Evolutionary conservation across 2,329 filamentous ascomycete genomes (phyloP).

Genomic region (Cladosporium sp.): DNA sequence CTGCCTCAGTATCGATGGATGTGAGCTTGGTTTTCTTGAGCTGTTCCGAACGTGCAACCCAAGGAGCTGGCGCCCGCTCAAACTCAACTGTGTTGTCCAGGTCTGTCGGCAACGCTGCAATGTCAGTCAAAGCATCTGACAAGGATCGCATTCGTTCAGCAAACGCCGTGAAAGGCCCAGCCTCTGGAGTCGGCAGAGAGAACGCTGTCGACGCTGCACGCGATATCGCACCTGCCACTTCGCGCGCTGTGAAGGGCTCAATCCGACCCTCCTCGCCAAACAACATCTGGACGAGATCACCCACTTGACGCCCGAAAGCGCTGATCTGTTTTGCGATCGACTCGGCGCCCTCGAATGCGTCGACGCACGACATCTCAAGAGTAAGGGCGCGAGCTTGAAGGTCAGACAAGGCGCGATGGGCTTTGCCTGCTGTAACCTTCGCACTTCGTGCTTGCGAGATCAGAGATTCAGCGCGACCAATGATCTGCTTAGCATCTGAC

Average conservation of each 20-base stretch:
- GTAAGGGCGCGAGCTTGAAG: constrained; percentile 71
- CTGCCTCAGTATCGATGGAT: constrained; percentile 78
- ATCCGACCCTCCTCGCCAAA: constrained; percentile 68
- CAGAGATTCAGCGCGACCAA: constrained; percentile 66
- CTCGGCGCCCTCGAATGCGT: constrained; percentile 68
- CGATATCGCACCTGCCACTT: constrained; percentile 62
- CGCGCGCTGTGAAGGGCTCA: constrained; percentile 62
- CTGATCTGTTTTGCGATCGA: constrained; percentile 61
- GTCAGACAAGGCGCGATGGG: constrained; percentile 71
- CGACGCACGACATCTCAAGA: constrained; percentile 62
- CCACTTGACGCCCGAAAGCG: constrained; percentile 62
- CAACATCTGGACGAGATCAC: constrained; percentile 60
- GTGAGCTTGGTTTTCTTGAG: constrained; percentile 77
- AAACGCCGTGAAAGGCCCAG: constrained; percentile 67
- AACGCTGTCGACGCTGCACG: constrained; percentile 52
- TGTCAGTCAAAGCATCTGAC: constrained; percentile 61
- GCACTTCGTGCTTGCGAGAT: constrained; percentile 73
- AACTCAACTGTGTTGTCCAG: constrained; percentile 50
- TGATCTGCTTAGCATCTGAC: constrained; percentile 53
- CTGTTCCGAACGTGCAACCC: constrained; percentile 76
- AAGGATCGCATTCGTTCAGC: constrained; percentile 62
- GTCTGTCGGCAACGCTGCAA: constrained; percentile 57
- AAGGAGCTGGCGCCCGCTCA: constrained; percentile 70
- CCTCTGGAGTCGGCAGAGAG: constrained; percentile 49
- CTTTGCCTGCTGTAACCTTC: constrained; percentile 79